A percentile compares a stretch with the other conserved stretches of the same genome.
phyloP scores from a whole-genome alignment of 805 yeast genomes.

The Pichia gijzeniarum region DNA sequence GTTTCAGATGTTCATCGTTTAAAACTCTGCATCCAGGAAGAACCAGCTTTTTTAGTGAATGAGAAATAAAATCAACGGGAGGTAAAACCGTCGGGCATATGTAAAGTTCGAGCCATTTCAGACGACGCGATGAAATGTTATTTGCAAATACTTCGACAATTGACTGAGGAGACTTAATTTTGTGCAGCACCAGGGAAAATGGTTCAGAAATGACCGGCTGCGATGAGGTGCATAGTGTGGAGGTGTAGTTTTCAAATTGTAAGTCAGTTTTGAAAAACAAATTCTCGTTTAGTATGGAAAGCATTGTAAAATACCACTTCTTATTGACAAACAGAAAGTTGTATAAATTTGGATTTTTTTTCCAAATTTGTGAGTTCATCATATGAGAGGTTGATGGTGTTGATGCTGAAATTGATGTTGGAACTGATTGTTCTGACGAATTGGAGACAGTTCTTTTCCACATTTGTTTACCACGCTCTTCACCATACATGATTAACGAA shows the following conservation, averaged over 20 bases:
- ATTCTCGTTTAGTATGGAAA: constrained; percentile 47
- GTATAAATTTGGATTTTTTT: constrained; percentile 33
- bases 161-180: constrained; percentile 46
- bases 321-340: constrained; percentile 65
- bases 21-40: constrained; percentile 67
- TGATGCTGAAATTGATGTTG: background rate
- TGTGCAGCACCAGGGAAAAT: constrained; percentile 59
- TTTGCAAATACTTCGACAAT: constrained; percentile 45
- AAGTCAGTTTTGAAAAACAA: constrained; percentile 46
- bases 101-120: constrained; percentile 72
- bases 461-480: constrained; percentile 36
- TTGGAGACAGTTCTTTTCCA: constrained; percentile 24
- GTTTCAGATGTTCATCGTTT: constrained; percentile 51
- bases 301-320: constrained; percentile 54
- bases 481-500: constrained; percentile 54
- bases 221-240: constrained; percentile 1
- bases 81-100: constrained; percentile 75
- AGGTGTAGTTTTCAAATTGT: constrained; percentile 28
- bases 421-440: constrained; percentile 7
- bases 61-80: constrained; percentile 36
- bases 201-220: constrained; percentile 6
- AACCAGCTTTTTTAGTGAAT: constrained; percentile 39
- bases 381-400: too few species aligned
- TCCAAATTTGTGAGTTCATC: background rate
- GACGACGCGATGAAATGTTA: constrained; percentile 36